These are phyloP conservation scores for Paralagenidium karlingii DNA, from an alignment of 352 stramenopile species.

Conservation along the genomic window DNA sequence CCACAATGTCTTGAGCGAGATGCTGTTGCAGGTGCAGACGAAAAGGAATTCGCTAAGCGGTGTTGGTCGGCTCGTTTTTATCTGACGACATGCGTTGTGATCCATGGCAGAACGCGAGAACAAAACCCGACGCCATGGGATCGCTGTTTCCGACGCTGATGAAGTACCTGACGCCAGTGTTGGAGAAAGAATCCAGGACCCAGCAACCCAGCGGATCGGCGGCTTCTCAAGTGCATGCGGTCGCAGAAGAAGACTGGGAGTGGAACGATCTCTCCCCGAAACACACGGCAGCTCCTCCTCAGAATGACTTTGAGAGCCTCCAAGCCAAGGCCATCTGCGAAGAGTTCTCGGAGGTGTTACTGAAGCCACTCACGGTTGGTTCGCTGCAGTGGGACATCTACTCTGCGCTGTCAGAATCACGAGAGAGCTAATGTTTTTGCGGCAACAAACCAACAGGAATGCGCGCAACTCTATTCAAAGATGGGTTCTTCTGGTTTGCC, in stretches of 20 bases:
- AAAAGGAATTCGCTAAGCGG: too few relatives aligned
- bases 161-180: too few relatives aligned
- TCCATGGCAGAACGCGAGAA: too few relatives aligned
- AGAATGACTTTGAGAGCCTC: conserved; percentile 12
- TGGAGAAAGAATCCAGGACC: too few relatives aligned
- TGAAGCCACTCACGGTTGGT: conserved; percentile 34
- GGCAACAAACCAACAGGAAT: conserved; percentile 30
- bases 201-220: not conserved
- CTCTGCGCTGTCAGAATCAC: too few relatives aligned
- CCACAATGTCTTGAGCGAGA: conserved; percentile 29
- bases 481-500: too few relatives aligned
- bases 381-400: too few relatives aligned
- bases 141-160: not conserved
- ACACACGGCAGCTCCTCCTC: not conserved
- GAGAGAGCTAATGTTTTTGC: too few relatives aligned
- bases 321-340: conserved; percentile 25
- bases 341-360: conserved; percentile 20
- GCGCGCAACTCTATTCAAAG: conserved; percentile 35
- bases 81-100: too few relatives aligned
- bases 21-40: conserved; percentile 36
- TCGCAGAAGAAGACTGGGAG: conserved; percentile 26
- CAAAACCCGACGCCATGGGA: not conserved
- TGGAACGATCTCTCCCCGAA: conserved; percentile 53
- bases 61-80: too few relatives aligned
- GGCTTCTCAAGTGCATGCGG: not conserved